A percentile compares a stretch with the other conserved stretches of the same genome.
Conservation (phyloP, 345 rosid genomes). For the Eucalyptus albens region DNA sequence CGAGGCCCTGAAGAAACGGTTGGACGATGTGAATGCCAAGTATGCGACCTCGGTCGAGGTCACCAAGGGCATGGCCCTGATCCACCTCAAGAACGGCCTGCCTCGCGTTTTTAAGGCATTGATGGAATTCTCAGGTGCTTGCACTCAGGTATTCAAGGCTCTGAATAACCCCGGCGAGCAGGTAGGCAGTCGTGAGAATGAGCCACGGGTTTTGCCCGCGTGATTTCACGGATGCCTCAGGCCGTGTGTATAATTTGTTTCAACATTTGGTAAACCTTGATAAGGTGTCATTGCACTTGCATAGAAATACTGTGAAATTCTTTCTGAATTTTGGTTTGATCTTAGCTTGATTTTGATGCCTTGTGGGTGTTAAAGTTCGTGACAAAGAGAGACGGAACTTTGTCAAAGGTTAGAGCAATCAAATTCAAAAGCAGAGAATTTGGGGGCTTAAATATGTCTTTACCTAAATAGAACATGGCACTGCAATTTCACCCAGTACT, state of each 20-base stretch:
- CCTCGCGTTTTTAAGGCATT: constrained; percentile 68
- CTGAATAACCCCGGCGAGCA: constrained; percentile 8
- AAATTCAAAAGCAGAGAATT: neutral
- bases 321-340: neutral
- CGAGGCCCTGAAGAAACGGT: constrained; percentile 37
- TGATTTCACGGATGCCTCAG: neutral
- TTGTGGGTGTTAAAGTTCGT: neutral
- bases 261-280: neutral
- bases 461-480: neutral
- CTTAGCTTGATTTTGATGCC: neutral
- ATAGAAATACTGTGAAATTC: neutral
- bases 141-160: constrained; percentile 42
- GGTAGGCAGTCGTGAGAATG: neutral
- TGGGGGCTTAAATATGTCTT: neutral
- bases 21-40: constrained; percentile 41
- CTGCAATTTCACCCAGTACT: neutral
- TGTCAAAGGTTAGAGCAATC: neutral
- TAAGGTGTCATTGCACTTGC: neutral
- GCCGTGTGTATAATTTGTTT: neutral
- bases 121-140: constrained; percentile 47
- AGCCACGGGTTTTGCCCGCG: neutral
- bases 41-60: constrained; percentile 33
- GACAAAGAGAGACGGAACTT: neutral
- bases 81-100: constrained; percentile 59
- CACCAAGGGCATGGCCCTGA: constrained; percentile 51